Percentiles rank a stretch among this genome's conserved stretches.
Evolutionary conservation across 2,329 filamentous ascomycete genomes (phyloP).

Genomic region (Chaetothyriales sp.): DNA sequence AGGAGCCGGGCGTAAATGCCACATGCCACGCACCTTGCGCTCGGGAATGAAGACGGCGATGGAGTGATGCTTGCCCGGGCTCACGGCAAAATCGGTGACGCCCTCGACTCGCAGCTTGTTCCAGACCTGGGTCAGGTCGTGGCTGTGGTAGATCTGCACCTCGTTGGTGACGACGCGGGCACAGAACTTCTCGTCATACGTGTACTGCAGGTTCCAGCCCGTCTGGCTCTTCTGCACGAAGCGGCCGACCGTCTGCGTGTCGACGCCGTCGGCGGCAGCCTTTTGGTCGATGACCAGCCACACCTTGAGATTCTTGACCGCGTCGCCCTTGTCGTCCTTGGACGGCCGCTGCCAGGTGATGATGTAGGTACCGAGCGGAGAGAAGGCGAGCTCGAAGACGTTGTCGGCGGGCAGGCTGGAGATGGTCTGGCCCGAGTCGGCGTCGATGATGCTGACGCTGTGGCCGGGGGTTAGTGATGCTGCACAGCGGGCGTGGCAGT

Average conservation of each 20-base stretch:
- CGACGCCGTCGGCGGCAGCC: conserved; percentile 45
- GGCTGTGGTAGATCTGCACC: conserved; percentile 90
- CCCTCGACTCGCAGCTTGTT: conserved; percentile 91
- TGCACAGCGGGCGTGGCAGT: background rate
- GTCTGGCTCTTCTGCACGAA: conserved; percentile 95
- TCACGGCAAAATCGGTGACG: conserved; percentile 75
- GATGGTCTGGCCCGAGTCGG: conserved; percentile 60
- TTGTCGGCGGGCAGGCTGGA: conserved; percentile 64
- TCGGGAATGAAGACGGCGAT: conserved; percentile 92
- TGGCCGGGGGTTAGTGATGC: conserved; percentile 1
- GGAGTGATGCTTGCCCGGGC: conserved; percentile 77
- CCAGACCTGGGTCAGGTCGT: conserved; percentile 75
- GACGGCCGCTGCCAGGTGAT: conserved; percentile 91
- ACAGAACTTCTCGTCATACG: conserved; percentile 81
- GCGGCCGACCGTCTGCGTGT: conserved; percentile 59
- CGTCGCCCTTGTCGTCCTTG: conserved; percentile 88
- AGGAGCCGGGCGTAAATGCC: no score
- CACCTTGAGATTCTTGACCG: conserved; percentile 91
- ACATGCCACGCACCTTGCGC: conserved; percentile 55
- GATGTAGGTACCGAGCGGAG: conserved; percentile 77
- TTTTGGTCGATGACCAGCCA: conserved; percentile 70
- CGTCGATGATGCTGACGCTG: conserved; percentile 71
- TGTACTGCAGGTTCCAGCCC: conserved; percentile 96
- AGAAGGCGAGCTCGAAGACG: conserved; percentile 91
- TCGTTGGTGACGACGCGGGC: conserved; percentile 92